Evolutionary conservation across 2,329 filamentous ascomycete genomes (phyloP).

Genomic region (Lachnellula willkommii): DNA sequence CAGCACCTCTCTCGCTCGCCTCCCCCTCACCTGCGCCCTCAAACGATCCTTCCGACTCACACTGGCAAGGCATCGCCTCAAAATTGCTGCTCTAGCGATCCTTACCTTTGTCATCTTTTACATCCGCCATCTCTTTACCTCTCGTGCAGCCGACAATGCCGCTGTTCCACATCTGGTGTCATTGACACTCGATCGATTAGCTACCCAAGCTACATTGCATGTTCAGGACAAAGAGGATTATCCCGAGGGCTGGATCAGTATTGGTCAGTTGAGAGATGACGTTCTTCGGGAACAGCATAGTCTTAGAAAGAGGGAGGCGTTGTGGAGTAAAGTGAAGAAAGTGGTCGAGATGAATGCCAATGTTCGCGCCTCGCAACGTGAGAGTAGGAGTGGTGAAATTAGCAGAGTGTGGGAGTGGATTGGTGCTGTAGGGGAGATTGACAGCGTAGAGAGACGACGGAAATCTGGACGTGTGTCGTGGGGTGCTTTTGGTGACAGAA

Average conservation of each 20-base stretch:
- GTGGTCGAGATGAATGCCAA: slow-evolving; percentile 95
- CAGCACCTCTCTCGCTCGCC: slow-evolving; percentile 83
- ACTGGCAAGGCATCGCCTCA: slow-evolving; percentile 80
- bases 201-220: slow-evolving; percentile 77
- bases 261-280: slow-evolving; percentile 87
- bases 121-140: slow-evolving; percentile 56
- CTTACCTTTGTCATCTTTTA: slow-evolving; percentile 52
- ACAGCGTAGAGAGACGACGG: slow-evolving; percentile 38
- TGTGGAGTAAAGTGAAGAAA: slow-evolving; percentile 77
- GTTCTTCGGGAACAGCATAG: slow-evolving; percentile 78
- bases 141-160: slow-evolving; percentile 59
- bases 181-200: slow-evolving; percentile 76
- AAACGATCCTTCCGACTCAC: slow-evolving; percentile 71
- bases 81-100: slow-evolving; percentile 63
- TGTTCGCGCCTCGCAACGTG: slow-evolving; percentile 68
- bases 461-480: slow-evolving; percentile 43
- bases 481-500: slow-evolving; percentile 24
- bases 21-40: slow-evolving; percentile 81
- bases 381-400: slow-evolving; percentile 60
- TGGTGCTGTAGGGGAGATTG: slow-evolving; percentile 44
- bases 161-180: slow-evolving; percentile 75
- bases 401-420: slow-evolving; percentile 68
- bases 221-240: slow-evolving; percentile 55
- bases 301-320: slow-evolving; percentile 65
- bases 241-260: slow-evolving; percentile 74